Evolutionary conservation across 2,329 filamentous ascomycete genomes (phyloP).

Genomic region (Aspergillus chevalieri): DNA sequence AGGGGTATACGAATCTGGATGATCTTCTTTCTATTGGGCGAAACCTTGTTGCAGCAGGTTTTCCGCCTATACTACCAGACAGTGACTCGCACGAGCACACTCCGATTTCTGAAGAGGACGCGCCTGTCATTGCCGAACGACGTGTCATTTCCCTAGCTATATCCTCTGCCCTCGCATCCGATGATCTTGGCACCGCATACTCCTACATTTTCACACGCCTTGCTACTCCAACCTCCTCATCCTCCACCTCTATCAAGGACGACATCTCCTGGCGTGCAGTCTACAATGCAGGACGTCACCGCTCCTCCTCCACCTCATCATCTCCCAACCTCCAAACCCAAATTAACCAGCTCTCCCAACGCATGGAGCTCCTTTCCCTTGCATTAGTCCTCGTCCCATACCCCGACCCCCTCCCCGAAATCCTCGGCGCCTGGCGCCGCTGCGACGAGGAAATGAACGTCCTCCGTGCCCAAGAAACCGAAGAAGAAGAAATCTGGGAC

Average conservation of each 20-base stretch:
- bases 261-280: slow-evolving; percentile 61
- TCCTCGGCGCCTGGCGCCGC: slow-evolving; percentile 57
- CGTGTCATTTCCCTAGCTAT: slow-evolving; percentile 44
- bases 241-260: slow-evolving; percentile 35
- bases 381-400: slow-evolving; percentile 56
- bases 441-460: slow-evolving; percentile 56
- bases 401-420: slow-evolving; percentile 51
- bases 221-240: slow-evolving; percentile 28
- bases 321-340: slow-evolving; percentile 32
- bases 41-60: slow-evolving; percentile 48
- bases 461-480: slow-evolving; percentile 49
- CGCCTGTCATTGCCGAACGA: slow-evolving; percentile 36
- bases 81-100: slow-evolving; percentile 15
- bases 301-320: slow-evolving; percentile 25
- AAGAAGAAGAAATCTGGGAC: slow-evolving; percentile 55
- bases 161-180: slow-evolving; percentile 36
- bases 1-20: slow-evolving; percentile 59
- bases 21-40: slow-evolving; percentile 57
- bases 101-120: slow-evolving; percentile 18
- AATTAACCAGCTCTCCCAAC: slow-evolving; percentile 54
- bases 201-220: slow-evolving; percentile 60
- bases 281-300: slow-evolving; percentile 55
- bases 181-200: slow-evolving; percentile 57
- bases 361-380: slow-evolving; percentile 59
- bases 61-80: slow-evolving; percentile 22